A percentile compares a stretch with the other conserved stretches of the same genome.
These are phyloP conservation scores for Monosporozyma aerobia DNA, from an alignment of 805 yeast species.

Conservation along the genomic window DNA sequence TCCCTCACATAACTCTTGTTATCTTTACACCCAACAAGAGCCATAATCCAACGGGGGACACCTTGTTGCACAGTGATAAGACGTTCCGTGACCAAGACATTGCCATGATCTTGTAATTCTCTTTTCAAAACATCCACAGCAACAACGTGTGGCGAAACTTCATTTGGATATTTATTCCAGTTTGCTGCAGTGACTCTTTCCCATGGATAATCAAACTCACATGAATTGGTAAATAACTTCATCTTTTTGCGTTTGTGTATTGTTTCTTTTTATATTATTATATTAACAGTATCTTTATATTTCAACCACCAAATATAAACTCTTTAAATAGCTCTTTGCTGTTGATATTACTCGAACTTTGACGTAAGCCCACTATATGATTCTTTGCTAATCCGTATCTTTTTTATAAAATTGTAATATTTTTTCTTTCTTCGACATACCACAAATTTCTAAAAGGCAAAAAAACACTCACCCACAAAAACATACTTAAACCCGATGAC, in stretches of 20 bases:
- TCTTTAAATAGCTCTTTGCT: no score
- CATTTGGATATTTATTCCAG: constrained; percentile 97
- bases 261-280: not conserved
- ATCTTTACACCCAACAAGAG: constrained; percentile 69
- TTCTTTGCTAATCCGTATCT: no score
- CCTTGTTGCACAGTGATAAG: constrained; percentile 81
- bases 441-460: no score
- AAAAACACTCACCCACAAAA: not conserved
- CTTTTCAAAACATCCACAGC: constrained; percentile 84
- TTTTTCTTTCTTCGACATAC: no score
- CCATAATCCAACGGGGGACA: constrained; percentile 73
- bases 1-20: constrained; percentile 78
- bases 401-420: no score
- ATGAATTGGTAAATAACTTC: constrained; percentile 70
- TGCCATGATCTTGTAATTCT: constrained; percentile 46
- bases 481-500: not conserved
- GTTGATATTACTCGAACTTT: no score
- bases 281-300: not conserved
- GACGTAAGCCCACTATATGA: no score
- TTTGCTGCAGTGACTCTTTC: constrained; percentile 91
- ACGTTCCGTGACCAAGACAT: constrained; percentile 67
- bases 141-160: constrained; percentile 81
- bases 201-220: constrained; percentile 78
- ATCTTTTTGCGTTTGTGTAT: constrained; percentile 30
- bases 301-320: not conserved